Evolutionary conservation across 306 rosid species (phyloP).

Genomic region (Pyrus communis): DNA sequence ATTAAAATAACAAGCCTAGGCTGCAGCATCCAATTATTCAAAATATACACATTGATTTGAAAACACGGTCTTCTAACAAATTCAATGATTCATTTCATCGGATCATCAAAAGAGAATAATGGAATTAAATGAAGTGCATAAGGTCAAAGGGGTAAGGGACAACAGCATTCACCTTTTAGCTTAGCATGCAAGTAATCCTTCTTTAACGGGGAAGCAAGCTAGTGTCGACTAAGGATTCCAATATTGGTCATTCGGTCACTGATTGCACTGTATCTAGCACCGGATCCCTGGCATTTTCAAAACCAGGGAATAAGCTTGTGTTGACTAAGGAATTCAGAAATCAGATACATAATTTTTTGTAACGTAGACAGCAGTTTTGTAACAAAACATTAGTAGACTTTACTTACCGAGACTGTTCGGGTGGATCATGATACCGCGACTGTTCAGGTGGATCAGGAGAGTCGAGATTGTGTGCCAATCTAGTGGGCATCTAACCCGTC

Average conservation of each 20-base stretch:
- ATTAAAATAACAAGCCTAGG: too few species aligned
- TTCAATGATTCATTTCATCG: neutral
- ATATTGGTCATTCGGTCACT: neutral
- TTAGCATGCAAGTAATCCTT: neutral
- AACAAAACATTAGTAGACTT: neutral
- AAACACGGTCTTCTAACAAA: neutral
- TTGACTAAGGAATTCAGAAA: neutral
- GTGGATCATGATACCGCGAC: neutral
- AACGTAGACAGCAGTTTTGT: neutral
- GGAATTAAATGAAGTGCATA: too few species aligned
- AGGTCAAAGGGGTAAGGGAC: neutral
- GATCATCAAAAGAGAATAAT: too few species aligned
- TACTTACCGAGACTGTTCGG: slow-evolving; percentile 1
- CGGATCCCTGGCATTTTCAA: neutral
- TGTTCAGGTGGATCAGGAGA: slow-evolving; percentile 21
- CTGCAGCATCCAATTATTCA: neutral
- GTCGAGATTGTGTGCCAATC: slow-evolving; percentile 44
- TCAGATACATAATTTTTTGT: neutral
- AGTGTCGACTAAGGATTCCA: neutral
- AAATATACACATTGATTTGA: neutral
- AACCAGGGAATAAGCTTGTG: neutral
- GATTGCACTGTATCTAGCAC: neutral
- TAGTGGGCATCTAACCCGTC: neutral
- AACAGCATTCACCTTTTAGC: neutral
- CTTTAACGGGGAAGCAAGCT: too few species aligned